Base-by-base conservation (phyloP, 2,329 filamentous ascomycete species). In the Colletotrichum musicola region DNA sequence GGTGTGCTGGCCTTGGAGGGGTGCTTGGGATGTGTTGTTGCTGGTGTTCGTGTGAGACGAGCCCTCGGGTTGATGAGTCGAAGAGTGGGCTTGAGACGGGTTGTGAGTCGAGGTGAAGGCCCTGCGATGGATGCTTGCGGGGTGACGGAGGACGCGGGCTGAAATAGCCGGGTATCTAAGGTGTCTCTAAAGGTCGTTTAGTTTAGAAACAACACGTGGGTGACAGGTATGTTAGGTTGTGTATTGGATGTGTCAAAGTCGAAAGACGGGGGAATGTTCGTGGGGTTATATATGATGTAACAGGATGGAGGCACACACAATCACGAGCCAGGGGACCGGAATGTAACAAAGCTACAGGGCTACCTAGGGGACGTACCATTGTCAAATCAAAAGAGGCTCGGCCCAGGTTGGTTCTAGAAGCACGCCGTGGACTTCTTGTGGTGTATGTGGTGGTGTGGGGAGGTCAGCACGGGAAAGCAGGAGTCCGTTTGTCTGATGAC, bases 311-410 rank as follows among this genome's bases (percentile, higher is more conserved):
- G 3, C 30, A 35, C 30, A 35, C 22, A 25, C 30, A 35, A 35
- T 35, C 30, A 35, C 30, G 30, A 35, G 30, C 30, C 10, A 35
- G 30, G 7, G 30, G 10, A 35, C 30, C 7, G 30, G 30, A 35
- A 35, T 35, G 30, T 9, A 35, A 10, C 30, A 35, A 20, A 49
- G 20, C 18, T 49, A 51, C 13, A 42, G 14, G 57, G 10, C 13
- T 25, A 25, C 22, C 22, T 25, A 22, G 25, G 38, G 54, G 54
- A 68, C 65, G 61, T 68, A 64, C 65, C 65, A 68, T 68, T 64
- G 56, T 54, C 38, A 47, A 47, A 64, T 55, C 20, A 51, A 46
- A 38, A 49, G 59, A 38, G 44, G 57, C 46, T 53, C 38, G 20
- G 47, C 50, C 46, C 44, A 30, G 59, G 46, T 30, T 53, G 14